phyloP scores from a whole-genome alignment of 2,329 filamentous ascomycete genomes.

The Fonsecaea pedrosoi region DNA sequence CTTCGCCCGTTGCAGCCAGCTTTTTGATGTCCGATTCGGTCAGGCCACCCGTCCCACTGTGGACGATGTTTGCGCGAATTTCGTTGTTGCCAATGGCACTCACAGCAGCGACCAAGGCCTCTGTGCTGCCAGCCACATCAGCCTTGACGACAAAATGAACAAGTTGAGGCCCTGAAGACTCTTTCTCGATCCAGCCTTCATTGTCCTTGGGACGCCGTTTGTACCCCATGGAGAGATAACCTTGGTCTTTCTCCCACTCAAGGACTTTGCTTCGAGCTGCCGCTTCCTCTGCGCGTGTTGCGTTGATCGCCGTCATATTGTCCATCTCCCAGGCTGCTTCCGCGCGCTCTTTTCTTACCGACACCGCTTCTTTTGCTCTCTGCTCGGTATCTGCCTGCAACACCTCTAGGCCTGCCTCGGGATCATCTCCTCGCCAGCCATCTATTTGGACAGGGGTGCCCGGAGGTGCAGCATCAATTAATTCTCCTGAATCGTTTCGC shows the following conservation, averaged over 20 bases:
- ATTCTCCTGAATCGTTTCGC: slow-evolving; percentile 80
- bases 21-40: slow-evolving; percentile 89
- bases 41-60: slow-evolving; percentile 77
- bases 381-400: slow-evolving; percentile 81
- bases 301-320: slow-evolving; percentile 80
- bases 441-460: slow-evolving; percentile 91
- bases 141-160: slow-evolving; percentile 89
- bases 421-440: slow-evolving; percentile 84
- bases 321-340: slow-evolving; percentile 70
- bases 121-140: slow-evolving; percentile 91
- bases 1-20: slow-evolving; percentile 69
- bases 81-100: slow-evolving; percentile 83
- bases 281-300: slow-evolving; percentile 67
- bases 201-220: slow-evolving; percentile 40
- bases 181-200: slow-evolving; percentile 43
- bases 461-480: slow-evolving; percentile 76
- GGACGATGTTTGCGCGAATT: slow-evolving; percentile 76
- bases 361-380: slow-evolving; percentile 77
- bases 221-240: slow-evolving; percentile 37
- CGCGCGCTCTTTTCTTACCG: slow-evolving; percentile 74
- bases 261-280: slow-evolving; percentile 54
- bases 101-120: slow-evolving; percentile 82
- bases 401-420: slow-evolving; percentile 83
- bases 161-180: slow-evolving; percentile 49
- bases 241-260: slow-evolving; percentile 50